phyloP scores from a whole-genome alignment of 1,284 basidiomycete species.

The Inonotus hispidus region DNA sequence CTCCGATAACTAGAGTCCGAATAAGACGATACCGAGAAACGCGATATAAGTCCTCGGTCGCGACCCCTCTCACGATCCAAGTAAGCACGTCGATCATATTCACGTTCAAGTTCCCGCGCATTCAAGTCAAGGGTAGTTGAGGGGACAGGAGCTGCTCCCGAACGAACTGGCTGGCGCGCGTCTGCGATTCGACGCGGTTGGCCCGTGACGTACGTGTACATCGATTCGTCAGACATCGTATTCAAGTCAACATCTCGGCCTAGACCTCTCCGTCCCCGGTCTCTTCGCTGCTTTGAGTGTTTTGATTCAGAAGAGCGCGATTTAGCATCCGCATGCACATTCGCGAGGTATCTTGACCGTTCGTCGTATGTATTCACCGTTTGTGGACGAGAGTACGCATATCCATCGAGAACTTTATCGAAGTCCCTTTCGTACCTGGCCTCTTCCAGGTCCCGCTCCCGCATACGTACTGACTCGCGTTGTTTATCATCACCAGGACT shows the following conservation, averaged over 20 bases:
- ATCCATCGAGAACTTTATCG: slow-evolving; percentile 46
- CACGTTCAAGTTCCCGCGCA: slow-evolving; percentile 20
- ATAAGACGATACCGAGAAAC: slow-evolving; percentile 8
- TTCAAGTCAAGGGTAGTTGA: slow-evolving; percentile 41
- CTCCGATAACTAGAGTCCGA: slow-evolving; percentile 27
- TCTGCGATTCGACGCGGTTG: slow-evolving; percentile 52
- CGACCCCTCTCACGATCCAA: not conserved
- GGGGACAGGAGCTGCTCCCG: slow-evolving; percentile 34
- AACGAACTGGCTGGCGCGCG: slow-evolving; percentile 58
- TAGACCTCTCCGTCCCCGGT: not conserved
- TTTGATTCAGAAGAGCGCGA: slow-evolving; percentile 6
- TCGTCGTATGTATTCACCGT: slow-evolving; percentile 2
- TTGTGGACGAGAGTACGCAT: slow-evolving; percentile 40
- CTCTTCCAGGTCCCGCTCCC: slow-evolving; percentile 42
- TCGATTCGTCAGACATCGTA: slow-evolving; percentile 44
- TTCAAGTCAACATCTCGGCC: slow-evolving; percentile 30
- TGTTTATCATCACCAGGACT: slow-evolving; percentile 19
- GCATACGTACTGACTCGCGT: slow-evolving; percentile 32
- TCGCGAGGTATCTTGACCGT: slow-evolving; percentile 8
- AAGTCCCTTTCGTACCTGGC: slow-evolving; percentile 45
- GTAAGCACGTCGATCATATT: not conserved
- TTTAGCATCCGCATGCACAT: slow-evolving; percentile 17
- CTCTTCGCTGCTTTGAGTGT: slow-evolving; percentile 10
- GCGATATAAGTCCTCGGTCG: not conserved
- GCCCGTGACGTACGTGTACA: slow-evolving; percentile 68